These are phyloP conservation scores for Paraphoma sp. DNA, from an alignment of 2,329 filamentous ascomycete species.

Conservation along the genomic window DNA sequence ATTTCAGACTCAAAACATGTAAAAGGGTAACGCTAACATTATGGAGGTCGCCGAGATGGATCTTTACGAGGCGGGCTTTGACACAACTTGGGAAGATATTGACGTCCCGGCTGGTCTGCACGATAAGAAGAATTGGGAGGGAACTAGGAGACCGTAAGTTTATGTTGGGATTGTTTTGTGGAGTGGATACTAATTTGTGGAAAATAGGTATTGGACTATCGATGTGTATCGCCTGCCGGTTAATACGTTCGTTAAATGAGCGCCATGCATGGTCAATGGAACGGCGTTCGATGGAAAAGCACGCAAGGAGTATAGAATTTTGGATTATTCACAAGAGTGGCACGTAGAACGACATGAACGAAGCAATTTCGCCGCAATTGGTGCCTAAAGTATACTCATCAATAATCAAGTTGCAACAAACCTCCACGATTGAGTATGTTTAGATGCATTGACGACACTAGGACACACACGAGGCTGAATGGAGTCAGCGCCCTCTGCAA, in stretches of 20 bases:
- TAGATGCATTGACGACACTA: no score
- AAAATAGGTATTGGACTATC: constrained; percentile 35
- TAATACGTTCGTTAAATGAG: constrained; percentile 44
- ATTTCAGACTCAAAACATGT: neutral
- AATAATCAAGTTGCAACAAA: no score
- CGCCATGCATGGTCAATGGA: neutral
- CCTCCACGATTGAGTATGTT: no score
- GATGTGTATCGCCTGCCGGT: constrained; percentile 44
- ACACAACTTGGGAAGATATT: constrained; percentile 46
- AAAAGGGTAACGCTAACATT: constrained; percentile 7
- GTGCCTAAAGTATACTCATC: no score
- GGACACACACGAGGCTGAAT: no score
- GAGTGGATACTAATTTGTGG: no score
- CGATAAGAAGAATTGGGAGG: constrained; percentile 44
- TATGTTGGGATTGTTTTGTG: constrained; percentile 19
- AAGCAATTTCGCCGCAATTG: no score
- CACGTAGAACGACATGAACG: neutral
- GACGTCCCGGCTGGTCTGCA: constrained; percentile 40
- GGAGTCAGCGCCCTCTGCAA: no score
- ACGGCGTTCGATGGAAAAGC: neutral
- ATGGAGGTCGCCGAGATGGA: constrained; percentile 44
- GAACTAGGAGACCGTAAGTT: constrained; percentile 46
- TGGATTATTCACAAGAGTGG: neutral
- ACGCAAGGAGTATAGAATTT: neutral
- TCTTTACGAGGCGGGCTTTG: constrained; percentile 44